Base-by-base conservation (phyloP, 2,329 filamentous ascomycete genomes). In the Tolypocladium ophioglossoides region DNA sequence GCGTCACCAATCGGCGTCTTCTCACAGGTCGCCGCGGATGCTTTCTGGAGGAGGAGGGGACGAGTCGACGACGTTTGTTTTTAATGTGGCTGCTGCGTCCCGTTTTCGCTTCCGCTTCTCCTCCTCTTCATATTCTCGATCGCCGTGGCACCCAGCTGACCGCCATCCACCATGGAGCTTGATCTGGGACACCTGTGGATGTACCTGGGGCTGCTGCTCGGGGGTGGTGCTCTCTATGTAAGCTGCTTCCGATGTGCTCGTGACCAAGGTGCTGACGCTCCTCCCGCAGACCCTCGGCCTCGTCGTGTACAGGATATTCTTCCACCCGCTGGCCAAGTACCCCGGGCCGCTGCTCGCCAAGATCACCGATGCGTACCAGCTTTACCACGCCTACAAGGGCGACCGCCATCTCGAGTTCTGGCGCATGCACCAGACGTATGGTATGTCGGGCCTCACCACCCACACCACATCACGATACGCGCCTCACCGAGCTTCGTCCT, bases 311-410 rank as follows among this genome's bases (percentile, higher is more conserved):
- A 74, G 81, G 54, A 60, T 85, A 55, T 82, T 76, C 64, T 79
- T 86, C 65, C 84, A 87, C 62, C 83, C 84, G 4, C 69, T 87
- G 11, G 77, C 82, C 20, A 81, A 78, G 55, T 85, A 85, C 58
- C 84, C 83, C 1, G 84, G 84, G 1, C 85, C 84, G 0, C 70
- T 84, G 50, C 64, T 85, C 44, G 82, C 80, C 55, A 84, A 81
- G 63, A 68, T 86, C 60, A 83, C 83, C n/a, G 77, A 83, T 61
- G 79, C 73, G 59, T 79, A 85, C 62, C 80, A 84, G 65, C 78
- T 86, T 34, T 91, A 88, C 67, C 84, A 90, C 61, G 86, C 86
- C 50, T 87, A 84, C 70, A 85, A 82, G 63, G 88, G 87, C 52
- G 84, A 87, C 60, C 79, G 87, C 1, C 87, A 91, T 64, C 77